Percentiles rank a stretch among this genome's conserved stretches.
phyloP scores from a whole-genome alignment of 345 rosid genomes.

The Noccaea caerulescens region DNA sequence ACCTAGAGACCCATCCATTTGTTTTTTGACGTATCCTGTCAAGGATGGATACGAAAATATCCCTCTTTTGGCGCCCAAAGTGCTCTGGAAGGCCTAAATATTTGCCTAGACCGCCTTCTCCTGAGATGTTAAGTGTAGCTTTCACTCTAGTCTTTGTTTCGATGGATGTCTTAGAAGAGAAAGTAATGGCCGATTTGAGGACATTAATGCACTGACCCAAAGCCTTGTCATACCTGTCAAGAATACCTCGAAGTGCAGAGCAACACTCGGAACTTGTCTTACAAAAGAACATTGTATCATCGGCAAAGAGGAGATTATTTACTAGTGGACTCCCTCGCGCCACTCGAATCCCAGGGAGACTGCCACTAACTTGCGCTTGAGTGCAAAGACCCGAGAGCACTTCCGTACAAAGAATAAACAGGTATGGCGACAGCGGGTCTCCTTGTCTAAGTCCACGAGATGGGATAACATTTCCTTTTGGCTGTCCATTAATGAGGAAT shows the following conservation, averaged over 20 bases:
- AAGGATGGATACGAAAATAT: not conserved
- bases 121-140: rapidly evolving
- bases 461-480: not conserved
- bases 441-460: not conserved
- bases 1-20: rapidly evolving
- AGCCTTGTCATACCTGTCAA: not conserved
- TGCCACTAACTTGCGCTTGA: not conserved
- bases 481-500: not conserved
- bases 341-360: not conserved
- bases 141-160: not conserved
- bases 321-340: not conserved
- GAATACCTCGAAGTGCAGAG: too few relatives aligned
- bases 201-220: not conserved
- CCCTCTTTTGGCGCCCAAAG: not conserved
- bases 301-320: not conserved
- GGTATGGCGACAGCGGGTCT: not conserved
- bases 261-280: too few relatives aligned
- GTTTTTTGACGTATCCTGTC: not conserved
- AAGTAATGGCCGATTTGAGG: not conserved
- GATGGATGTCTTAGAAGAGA: not conserved
- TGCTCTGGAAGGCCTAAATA: not conserved
- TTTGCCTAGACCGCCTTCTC: not conserved
- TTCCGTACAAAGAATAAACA: not conserved
- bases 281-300: not conserved
- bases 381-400: not conserved